Conservation (phyloP, 176 grass and related monocot genomes). For the Zea luxurians region DNA sequence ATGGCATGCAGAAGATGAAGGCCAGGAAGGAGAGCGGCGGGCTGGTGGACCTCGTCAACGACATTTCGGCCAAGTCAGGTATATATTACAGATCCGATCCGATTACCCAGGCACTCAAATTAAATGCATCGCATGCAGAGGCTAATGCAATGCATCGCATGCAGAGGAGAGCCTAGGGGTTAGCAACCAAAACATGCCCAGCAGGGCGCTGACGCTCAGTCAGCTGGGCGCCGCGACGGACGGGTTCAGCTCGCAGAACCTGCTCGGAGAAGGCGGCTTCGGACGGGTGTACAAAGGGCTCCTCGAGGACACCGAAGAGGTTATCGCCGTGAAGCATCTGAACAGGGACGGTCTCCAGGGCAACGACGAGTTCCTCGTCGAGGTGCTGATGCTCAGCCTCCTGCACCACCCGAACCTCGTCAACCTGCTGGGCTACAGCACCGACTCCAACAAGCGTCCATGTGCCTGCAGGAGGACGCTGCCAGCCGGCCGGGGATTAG, state of each 20-base stretch:
- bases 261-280: conserved; percentile 84
- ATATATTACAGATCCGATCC: neutral
- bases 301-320: conserved; percentile 49
- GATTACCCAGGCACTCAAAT: neutral
- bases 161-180: conserved; percentile 63
- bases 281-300: conserved; percentile 75
- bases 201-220: conserved; percentile 58
- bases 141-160: too few relatives aligned
- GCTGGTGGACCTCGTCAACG: conserved; percentile 54
- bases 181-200: conserved; percentile 63
- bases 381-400: conserved; percentile 87
- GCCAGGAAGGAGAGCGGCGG: conserved; percentile 32
- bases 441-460: conserved; percentile 64
- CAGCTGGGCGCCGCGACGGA: conserved; percentile 56
- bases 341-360: conserved; percentile 71
- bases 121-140: too few relatives aligned
- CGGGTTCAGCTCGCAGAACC: conserved; percentile 58
- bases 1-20: conserved; percentile 39
- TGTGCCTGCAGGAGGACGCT: conserved; percentile 78
- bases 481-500: conserved; percentile 61
- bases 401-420: conserved; percentile 81
- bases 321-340: conserved; percentile 77
- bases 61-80: conserved; percentile 60
- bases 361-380: conserved; percentile 80
- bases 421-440: conserved; percentile 68